phyloP scores from a whole-genome alignment of 2,329 filamentous ascomycete species.

The Cordyceps farinosa region DNA sequence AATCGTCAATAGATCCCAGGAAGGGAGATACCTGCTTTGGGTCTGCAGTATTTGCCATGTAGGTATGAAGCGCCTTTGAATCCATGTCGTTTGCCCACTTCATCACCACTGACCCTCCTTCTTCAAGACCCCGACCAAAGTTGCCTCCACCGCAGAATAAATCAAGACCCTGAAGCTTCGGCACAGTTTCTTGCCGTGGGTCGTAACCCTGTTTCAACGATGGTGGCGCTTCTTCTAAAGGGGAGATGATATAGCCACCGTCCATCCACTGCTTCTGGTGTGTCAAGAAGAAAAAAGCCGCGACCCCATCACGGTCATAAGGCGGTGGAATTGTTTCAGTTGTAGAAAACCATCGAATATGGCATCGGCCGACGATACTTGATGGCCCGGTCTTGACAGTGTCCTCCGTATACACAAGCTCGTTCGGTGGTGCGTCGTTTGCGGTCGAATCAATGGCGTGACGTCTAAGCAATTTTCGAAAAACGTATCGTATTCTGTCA shows the following conservation, averaged over 20 bases:
- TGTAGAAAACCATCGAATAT: conserved; percentile 52
- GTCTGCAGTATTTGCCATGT: conserved; percentile 60
- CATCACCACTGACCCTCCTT: conserved; percentile 63
- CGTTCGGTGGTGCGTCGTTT: conserved; percentile 45
- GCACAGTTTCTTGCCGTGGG: conserved; percentile 30
- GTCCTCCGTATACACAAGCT: conserved; percentile 54
- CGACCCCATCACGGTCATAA: conserved; percentile 63
- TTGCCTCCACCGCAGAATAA: conserved; percentile 77
- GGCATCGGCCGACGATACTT: conserved; percentile 53
- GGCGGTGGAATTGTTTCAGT: conserved; percentile 52
- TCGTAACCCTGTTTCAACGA: conserved; percentile 55
- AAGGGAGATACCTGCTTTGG: conserved; percentile 49
- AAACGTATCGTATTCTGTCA: conserved; percentile 30
- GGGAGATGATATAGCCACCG: conserved; percentile 20
- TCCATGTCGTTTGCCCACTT: conserved; percentile 66
- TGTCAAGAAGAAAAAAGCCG: conserved; percentile 63
- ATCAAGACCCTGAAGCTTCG: conserved; percentile 59
- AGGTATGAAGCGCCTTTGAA: conserved; percentile 63
- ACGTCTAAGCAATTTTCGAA: conserved; percentile 55
- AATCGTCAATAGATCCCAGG: conserved; percentile 68
- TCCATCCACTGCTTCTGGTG: conserved; percentile 26
- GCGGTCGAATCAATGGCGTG: conserved; percentile 33
- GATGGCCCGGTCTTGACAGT: conserved; percentile 34
- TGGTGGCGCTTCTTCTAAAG: conserved; percentile 34
- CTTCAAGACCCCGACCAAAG: conserved; percentile 72